A percentile compares a stretch with the other conserved stretches of the same genome.
Evolutionary conservation across 2,329 filamentous ascomycete genomes (phyloP).

Genomic region (Stagonosporopsis tanaceti): DNA sequence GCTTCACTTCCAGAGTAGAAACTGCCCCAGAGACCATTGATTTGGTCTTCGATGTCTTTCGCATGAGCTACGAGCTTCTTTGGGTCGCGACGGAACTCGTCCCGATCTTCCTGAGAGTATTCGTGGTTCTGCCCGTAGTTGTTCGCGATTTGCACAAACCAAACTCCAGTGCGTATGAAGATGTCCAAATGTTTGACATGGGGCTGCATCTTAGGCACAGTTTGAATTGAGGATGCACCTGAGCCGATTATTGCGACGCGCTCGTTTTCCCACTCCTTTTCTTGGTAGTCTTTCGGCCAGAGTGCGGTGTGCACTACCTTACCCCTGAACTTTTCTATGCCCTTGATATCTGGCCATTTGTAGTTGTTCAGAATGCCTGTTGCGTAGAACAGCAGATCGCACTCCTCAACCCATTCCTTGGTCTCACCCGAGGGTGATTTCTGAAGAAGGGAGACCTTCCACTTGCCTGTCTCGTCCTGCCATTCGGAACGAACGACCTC

Average conservation of each 20-base stretch:
- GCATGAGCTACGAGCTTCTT: constrained; percentile 54
- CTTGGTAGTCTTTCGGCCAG: constrained; percentile 57
- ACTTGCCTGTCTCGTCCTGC: constrained; percentile 59
- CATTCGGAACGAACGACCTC: constrained; percentile 58
- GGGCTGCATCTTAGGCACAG: constrained; percentile 58
- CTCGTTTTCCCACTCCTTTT: constrained; percentile 52
- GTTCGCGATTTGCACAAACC: constrained; percentile 57
- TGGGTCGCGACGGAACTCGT: constrained; percentile 54
- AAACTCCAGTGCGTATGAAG: constrained; percentile 57
- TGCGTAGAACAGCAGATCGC: constrained; percentile 55
- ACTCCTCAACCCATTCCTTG: constrained; percentile 54
- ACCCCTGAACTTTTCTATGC: constrained; percentile 57
- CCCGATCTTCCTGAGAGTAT: constrained; percentile 54
- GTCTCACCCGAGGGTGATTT: constrained; percentile 43
- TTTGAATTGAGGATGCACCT: constrained; percentile 56
- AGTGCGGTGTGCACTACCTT: constrained; percentile 54
- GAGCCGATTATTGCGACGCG: constrained; percentile 56
- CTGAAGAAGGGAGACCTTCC: constrained; percentile 59
- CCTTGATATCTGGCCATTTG: constrained; percentile 50
- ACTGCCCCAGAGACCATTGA: constrained; percentile 57
- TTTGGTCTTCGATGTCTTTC: constrained; percentile 56
- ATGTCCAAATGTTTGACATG: constrained; percentile 56
- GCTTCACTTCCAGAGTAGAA: constrained; percentile 55
- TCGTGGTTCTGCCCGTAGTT: constrained; percentile 56
- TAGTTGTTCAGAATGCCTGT: constrained; percentile 55